These are phyloP conservation scores for Endocladia muricata DNA, from an alignment of 31 red algal species.

Conservation along the genomic window DNA sequence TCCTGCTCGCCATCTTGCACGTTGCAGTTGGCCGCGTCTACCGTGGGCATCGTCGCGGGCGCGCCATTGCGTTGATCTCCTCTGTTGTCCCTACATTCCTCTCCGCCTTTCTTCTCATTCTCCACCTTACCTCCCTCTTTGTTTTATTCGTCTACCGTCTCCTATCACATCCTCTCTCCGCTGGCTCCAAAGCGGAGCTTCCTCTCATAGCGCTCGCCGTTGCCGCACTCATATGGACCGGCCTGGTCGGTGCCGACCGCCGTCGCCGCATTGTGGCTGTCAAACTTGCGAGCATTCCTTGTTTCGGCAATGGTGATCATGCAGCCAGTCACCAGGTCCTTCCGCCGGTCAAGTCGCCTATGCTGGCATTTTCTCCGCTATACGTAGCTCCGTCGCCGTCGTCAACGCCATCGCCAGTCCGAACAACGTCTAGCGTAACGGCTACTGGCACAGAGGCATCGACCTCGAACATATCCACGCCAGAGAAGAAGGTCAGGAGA, in stretches of 20 bases:
- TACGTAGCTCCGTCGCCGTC: constrained; percentile 12
- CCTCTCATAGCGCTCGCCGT: constrained; percentile 9
- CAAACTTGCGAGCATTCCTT: constrained; percentile 21
- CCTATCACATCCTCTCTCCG: neutral
- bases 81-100: constrained; percentile 20
- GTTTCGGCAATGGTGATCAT: constrained; percentile 46
- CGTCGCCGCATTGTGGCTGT: constrained; percentile 30
- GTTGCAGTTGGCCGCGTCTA: constrained; percentile 11
- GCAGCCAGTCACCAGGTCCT: constrained; percentile 27
- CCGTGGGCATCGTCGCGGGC: constrained; percentile 21
- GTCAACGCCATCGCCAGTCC: neutral
- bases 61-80: constrained; percentile 22
- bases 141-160: constrained; percentile 39
- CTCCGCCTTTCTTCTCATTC: neutral
- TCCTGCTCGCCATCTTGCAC: constrained; percentile 20
- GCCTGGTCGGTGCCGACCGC: constrained; percentile 34
- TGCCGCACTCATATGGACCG: constrained; percentile 15
- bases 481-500: neutral
- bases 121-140: constrained; percentile 11
- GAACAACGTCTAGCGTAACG: neutral
- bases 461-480: neutral
- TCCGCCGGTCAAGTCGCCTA: constrained; percentile 1
- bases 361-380: constrained; percentile 14
- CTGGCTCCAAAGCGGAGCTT: constrained; percentile 36
- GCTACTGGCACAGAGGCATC: neutral